Conservation (phyloP, 176 grass and related monocot species). For the Triticum dicoccoides region DNA sequence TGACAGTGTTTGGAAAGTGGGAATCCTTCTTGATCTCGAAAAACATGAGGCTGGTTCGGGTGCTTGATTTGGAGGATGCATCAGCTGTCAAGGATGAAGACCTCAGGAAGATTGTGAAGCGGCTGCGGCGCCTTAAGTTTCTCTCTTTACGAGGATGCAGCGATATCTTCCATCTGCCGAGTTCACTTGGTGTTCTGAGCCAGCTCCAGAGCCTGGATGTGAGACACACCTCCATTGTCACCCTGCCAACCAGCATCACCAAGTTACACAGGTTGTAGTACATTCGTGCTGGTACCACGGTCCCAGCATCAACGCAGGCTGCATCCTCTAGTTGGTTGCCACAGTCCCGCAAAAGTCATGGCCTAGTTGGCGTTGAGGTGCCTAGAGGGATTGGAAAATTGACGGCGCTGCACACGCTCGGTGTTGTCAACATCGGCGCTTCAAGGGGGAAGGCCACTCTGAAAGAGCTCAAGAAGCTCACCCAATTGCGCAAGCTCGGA, state of each 20-base stretch:
- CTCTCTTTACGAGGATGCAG: background rate
- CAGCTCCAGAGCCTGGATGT: constrained; percentile 28
- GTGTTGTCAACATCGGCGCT: background rate
- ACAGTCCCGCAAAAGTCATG: background rate
- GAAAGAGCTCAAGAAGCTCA: constrained; percentile 5
- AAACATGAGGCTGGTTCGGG: constrained; percentile 21
- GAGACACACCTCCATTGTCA: background rate
- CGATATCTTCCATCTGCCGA: background rate
- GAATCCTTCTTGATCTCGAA: background rate
- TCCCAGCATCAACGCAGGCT: background rate
- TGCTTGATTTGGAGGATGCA: constrained; percentile 33
- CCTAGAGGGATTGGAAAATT: background rate
- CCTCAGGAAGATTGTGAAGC: background rate
- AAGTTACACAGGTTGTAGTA: constrained; percentile 13
- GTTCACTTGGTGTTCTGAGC: background rate
- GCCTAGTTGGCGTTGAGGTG: background rate
- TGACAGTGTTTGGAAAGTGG: constrained; percentile 24
- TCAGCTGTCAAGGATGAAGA: background rate
- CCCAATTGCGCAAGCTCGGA: background rate
- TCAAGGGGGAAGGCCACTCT: background rate
- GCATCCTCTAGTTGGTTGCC: background rate
- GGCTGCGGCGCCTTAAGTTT: constrained; percentile 29
- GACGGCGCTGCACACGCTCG: background rate
- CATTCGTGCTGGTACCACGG: background rate
- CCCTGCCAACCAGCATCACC: background rate